Evolutionary conservation across 2,329 filamentous ascomycete genomes (phyloP), one percentile per base, ranked within the genome.

Genomic region (Aspergillus sp.): DNA sequence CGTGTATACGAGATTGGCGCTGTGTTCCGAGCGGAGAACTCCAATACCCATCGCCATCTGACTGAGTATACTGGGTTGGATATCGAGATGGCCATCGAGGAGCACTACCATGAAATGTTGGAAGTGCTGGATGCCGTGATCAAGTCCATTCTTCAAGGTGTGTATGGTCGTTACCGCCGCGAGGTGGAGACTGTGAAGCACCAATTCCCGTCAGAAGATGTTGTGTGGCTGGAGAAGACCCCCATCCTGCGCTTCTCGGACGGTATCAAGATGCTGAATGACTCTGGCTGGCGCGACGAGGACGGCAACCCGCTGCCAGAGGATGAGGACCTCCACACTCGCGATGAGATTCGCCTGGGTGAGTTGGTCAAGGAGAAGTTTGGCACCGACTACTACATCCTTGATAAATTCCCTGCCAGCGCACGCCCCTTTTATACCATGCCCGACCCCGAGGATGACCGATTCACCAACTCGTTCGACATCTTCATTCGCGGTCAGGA

Each of bases 11-110:
- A 97, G 74, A 89, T 95, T 65, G 91, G 91, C 15, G 88, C 91
- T 2, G 92, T 97, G 6, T 97, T 97, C 83, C 88, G 93, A 67
- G 93, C 93, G 0, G 93, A 97, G 74, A 96, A 97, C 80, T 96
- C 91, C 72, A 97, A 97, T 76, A 97, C 93, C 0, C 93, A 97
- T 71, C 88, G 93, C 39, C 93, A 97, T 74, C 82, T 97, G 82
- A 97, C 93, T 0, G 93, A 97, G 75, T 97, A 96, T 74, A 97
- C 92, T 4, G 93, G 93, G 58, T 82, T 97, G 30, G 93, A 97
- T 82, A 77, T 97, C 17, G 93, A 97, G 73, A 97, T 97, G 94
- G 85, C 89, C 3, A 91, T 97, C 64, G 89, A 92, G 53, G 87
- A 91, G 68, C 89, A 96, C 75, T 97, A 97, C 74, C 89, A 96